Evolutionary conservation across 257 asterid genomes (phyloP), one percentile per base, ranked within the genome.

Genomic region (Solanum dulcamara): DNA sequence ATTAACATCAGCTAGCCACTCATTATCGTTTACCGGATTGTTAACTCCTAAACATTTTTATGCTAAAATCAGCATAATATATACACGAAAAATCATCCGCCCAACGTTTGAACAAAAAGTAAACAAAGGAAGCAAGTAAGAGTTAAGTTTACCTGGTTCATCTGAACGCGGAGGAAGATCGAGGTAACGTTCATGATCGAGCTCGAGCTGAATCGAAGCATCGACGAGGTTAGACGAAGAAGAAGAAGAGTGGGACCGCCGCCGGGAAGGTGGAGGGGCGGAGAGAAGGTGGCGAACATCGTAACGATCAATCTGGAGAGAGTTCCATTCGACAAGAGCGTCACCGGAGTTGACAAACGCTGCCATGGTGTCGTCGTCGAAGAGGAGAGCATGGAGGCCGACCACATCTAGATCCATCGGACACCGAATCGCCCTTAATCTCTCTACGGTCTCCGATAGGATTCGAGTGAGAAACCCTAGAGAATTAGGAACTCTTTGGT

Each of bases 261-360:
- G 89, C 15, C 97, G 95, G 30, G 94, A 88, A 14, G 98, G 99
- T 11, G 94, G 96, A 20, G 98, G 97, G 28, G 90, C 87, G 13
- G 97, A 85, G 87, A 97, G 97, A 84, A 95, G 97, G 92, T 95
- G 98, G 35, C 99, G 99, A 81, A 92, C 98, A 90, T 97, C 98
- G 92, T 94, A 97, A 28, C 99, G 97, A 85, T 97, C 99, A 87
- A 97, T 97, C 75, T 87, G 89, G 72, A 95, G 96, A 80, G 98
- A 95, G 87, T 95, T 88, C 99, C 99, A 97, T 11, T 93, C 98
- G 14, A 97, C 98, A 33, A 95, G 98, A 15, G 98, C 99, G 79
- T 92, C 95, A 77, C 85, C 88, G 88, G 99, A 94, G 91, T 94
- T 94, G 80, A 95, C 96, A 88, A 97, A 95, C 40, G 93, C 93